These are phyloP conservation scores for Rhypophila decipiens DNA, from an alignment of 495 filamentous ascomycete genomes.

Conservation along the genomic window DNA sequence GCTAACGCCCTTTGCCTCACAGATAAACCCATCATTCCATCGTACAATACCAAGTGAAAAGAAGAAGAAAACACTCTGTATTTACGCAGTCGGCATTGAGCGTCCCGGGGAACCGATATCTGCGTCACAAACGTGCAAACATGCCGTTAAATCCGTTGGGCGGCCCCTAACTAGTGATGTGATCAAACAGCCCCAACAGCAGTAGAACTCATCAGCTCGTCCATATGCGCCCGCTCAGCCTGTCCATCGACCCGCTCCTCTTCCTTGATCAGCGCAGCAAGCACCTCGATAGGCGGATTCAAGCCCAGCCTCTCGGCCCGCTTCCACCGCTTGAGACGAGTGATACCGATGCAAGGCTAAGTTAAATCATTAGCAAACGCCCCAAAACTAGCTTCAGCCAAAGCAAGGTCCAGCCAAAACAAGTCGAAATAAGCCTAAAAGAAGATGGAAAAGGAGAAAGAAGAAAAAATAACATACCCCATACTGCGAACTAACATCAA, in stretches of 20 bases:
- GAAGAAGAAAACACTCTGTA: no score
- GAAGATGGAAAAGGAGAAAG: no score
- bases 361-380: background rate
- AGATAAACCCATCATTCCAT: background rate
- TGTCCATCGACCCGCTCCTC: slow-evolving; percentile 43
- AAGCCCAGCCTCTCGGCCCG: slow-evolving; percentile 72
- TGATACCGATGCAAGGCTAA: slow-evolving; percentile 84
- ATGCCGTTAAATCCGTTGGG: no score
- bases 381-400: background rate
- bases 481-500: slow-evolving; percentile 81
- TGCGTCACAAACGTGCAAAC: no score
- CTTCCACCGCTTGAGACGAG: slow-evolving; percentile 78
- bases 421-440: no score
- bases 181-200: slow-evolving; percentile 24
- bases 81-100: no score
- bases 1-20: slow-evolving; percentile 2
- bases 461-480: slow-evolving; percentile 58
- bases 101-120: no score
- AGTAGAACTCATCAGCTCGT: slow-evolving; percentile 62
- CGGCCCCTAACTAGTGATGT: no score
- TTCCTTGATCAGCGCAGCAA: slow-evolving; percentile 74
- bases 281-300: slow-evolving; percentile 84
- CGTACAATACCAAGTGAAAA: slow-evolving; percentile 3
- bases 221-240: slow-evolving; percentile 66
- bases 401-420: background rate